These are phyloP conservation scores for Tolypocladium tundrense DNA, from an alignment of 2,329 filamentous ascomycete species.

Conservation along the genomic window DNA sequence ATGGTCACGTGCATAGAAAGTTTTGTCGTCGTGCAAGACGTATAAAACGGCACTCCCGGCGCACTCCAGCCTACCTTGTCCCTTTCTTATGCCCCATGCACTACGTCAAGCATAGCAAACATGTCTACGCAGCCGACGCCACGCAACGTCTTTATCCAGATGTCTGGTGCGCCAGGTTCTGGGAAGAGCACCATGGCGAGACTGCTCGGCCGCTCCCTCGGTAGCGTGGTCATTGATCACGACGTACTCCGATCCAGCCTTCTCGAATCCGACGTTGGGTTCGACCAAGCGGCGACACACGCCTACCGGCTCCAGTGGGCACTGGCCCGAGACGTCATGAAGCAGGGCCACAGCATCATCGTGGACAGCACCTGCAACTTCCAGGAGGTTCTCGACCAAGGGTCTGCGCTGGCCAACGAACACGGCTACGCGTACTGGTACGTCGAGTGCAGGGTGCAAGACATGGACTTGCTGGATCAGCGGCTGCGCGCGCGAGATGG, in stretches of 20 bases:
- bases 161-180: slow-evolving; percentile 27
- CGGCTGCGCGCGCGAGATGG: neutral
- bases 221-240: slow-evolving; percentile 23
- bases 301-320: slow-evolving; percentile 25
- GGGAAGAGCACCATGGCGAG: slow-evolving; percentile 26
- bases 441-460: neutral
- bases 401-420: slow-evolving; percentile 14
- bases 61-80: too few relatives aligned
- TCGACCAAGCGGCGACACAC: slow-evolving; percentile 17
- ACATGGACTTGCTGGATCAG: neutral
- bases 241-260: slow-evolving; percentile 23
- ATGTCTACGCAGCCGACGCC: neutral
- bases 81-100: too few relatives aligned
- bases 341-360: slow-evolving; percentile 22
- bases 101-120: too few relatives aligned
- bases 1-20: too few relatives aligned
- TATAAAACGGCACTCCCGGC: too few relatives aligned
- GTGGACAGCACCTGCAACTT: slow-evolving; percentile 28
- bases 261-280: slow-evolving; percentile 16
- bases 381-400: slow-evolving; percentile 17
- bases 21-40: too few relatives aligned
- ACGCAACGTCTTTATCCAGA: slow-evolving; percentile 11
- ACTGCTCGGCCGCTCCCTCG: slow-evolving; percentile 14
- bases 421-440: neutral
- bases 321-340: slow-evolving; percentile 21